Base-by-base conservation (phyloP, 192 early-diverging fungal genomes). In the Coemansia sp. region DNA sequence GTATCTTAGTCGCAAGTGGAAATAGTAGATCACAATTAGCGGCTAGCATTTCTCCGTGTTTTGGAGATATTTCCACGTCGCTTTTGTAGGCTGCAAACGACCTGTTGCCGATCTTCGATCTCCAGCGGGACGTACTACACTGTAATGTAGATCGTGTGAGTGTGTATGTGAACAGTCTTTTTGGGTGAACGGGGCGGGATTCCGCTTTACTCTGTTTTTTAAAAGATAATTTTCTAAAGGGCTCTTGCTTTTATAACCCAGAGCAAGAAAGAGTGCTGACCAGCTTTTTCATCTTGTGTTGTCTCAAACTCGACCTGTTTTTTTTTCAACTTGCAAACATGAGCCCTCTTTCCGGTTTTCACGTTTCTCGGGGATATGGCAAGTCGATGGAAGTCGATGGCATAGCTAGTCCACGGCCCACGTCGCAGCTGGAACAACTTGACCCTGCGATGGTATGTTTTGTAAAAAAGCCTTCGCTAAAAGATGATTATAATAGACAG, bases 21-120 rank as follows among this genome's bases (percentile, higher is more conserved):
- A 18, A 9, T 5, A 3, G 18, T 13, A 33, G 31, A 51, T 5
- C 16, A 7, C 7, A 33, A 16, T 34, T 61, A 28, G 18, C 33
- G 24, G n/a, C 18, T 20, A 45, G n/a, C 8, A 45, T 18, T 45
- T 45, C 20, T 20, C 43, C 43, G 7, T n/a, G 16, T 46, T 45
- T 62, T 45, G n/a, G n/a, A 62, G 60, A 46, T 45, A 34, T 33
- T 18, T 45, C 60, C 24, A 31, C 26, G 40, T 43, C n/a, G n/a
- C n/a, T n/a, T 31, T 62, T 62, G 40, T 31, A 21, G 23, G 46
- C 26, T 11, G 9, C 14, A 3, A 42, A 42, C 16, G 39, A 42
- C 16, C 8, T 23, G 5, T 1, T n/a, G 51, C 26, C 26, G 51
- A 55, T 55, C 51, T 16, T 28, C 6, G 51, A 55, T 55, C 33